These are phyloP conservation scores for Aquanectria penicillioides DNA, from an alignment of 2,329 filamentous ascomycete species.

Conservation along the genomic window DNA sequence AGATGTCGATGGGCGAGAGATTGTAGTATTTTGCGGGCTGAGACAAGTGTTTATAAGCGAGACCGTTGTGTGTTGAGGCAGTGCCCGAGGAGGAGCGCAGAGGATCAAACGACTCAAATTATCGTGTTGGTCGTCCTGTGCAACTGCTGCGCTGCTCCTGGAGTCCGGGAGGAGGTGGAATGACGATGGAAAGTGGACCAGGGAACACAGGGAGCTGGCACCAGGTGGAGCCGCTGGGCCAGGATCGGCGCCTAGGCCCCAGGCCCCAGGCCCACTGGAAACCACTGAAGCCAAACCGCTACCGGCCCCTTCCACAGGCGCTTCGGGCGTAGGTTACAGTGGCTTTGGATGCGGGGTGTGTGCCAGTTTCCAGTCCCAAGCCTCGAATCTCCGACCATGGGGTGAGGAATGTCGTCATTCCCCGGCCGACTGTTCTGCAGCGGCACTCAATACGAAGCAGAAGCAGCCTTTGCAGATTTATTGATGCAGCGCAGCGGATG, in stretches of 20 bases:
- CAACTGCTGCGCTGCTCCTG: no score
- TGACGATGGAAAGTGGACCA: neutral
- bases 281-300: constrained; percentile 19
- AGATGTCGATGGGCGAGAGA: neutral
- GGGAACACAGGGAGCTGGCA: neutral
- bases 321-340: neutral
- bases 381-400: no score
- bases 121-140: neutral
- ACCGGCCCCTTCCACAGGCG: constrained; percentile 5
- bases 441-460: neutral
- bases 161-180: no score
- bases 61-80: neutral
- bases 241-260: constrained; percentile 11
- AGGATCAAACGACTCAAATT: neutral
- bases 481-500: no score
- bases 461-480: no score
- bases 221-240: constrained; percentile 7
- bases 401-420: constrained; percentile 7
- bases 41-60: neutral
- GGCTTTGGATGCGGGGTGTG: constrained; percentile 6
- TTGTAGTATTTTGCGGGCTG: no score
- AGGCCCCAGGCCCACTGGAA: neutral
- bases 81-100: neutral
- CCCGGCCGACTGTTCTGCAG: neutral
- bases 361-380: no score